These are phyloP conservation scores for Arachis stenosperma DNA, from an alignment of 306 rosid genomes.

Conservation along the genomic window DNA sequence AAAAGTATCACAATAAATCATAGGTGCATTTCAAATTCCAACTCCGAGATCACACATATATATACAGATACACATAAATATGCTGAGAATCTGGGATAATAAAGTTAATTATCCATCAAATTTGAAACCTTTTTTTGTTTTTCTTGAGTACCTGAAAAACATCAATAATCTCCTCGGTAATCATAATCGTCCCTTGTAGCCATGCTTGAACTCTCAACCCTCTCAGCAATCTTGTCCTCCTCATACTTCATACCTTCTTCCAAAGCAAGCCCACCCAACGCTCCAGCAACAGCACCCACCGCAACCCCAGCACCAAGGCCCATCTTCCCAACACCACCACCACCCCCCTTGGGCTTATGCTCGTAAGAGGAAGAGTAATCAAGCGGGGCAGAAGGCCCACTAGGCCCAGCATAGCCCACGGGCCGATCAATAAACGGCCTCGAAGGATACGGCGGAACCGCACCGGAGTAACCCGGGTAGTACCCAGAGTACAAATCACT, in stretches of 20 bases:
- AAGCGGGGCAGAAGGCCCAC: constrained; percentile 73
- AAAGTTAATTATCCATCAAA: constrained; percentile 24
- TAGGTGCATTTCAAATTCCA: constrained; percentile 33
- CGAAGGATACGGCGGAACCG: constrained; percentile 64
- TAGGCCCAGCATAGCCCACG: constrained; percentile 43
- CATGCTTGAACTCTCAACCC: constrained; percentile 54
- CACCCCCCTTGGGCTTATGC: constrained; percentile 58
- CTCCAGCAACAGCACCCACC: constrained; percentile 77
- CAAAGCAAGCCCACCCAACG: constrained; percentile 67
- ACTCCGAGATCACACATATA: constrained; percentile 39
- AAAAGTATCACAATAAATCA: constrained; percentile 21
- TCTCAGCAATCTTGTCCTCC: constrained; percentile 66
- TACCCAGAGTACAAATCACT: constrained; percentile 56
- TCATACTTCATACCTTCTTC: constrained; percentile 75
- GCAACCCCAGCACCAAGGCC: constrained; percentile 72
- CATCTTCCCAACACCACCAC: constrained; percentile 43
- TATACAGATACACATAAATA: constrained; percentile 25
- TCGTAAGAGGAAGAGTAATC: constrained; percentile 65
- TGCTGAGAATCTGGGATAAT: constrained; percentile 2
- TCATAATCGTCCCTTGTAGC: constrained; percentile 61
- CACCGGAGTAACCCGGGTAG: constrained; percentile 61
- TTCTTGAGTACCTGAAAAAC: not conserved
- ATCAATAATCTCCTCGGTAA: constrained; percentile 43
- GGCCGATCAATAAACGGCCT: constrained; percentile 74
- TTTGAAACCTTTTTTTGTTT: constrained; percentile 25